A percentile compares a stretch with the other conserved stretches of the same genome.
Evolutionary conservation across 2,329 filamentous ascomycete genomes (phyloP).

Genomic region (Didymella keratinophila): DNA sequence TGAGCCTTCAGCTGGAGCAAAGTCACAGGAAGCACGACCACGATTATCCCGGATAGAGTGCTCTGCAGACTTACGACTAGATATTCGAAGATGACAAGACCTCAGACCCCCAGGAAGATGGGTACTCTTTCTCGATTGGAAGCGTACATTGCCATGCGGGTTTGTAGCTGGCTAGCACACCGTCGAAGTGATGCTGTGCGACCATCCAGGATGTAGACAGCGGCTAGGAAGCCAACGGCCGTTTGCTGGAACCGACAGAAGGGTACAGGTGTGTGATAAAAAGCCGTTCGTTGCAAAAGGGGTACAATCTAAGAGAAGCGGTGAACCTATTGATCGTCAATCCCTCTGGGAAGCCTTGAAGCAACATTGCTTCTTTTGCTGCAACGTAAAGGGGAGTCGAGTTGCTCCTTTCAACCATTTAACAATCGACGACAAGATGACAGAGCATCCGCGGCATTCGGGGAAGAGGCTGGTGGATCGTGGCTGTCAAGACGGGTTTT

Average conservation of each 20-base stretch:
- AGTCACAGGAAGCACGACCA: neutral
- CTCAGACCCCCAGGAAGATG: neutral
- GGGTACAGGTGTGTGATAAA: constrained; percentile 2
- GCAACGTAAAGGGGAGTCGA: neutral
- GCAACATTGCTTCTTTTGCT: constrained; percentile 1
- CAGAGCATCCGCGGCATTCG: constrained; percentile 1
- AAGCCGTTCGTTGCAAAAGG: neutral
- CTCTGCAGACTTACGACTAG: neutral
- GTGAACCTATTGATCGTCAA: neutral
- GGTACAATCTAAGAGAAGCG: neutral
- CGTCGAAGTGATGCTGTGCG: constrained; percentile 2
- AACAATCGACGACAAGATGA: neutral
- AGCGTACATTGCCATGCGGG: neutral
- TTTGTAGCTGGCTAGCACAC: neutral
- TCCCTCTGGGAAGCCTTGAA: neutral
- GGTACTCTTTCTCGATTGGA: neutral
- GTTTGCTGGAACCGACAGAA: neutral
- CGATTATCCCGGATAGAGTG: neutral
- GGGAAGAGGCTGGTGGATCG: constrained; percentile 7
- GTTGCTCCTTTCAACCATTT: neutral
- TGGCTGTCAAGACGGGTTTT: constrained; percentile 3
- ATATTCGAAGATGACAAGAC: neutral
- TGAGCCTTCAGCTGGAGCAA: neutral
- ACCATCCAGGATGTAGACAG: neutral
- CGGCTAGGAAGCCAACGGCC: neutral